Evolutionary conservation across 139 green algal species (phyloP).

Genomic region (Chlamydomonas schloesseri): DNA sequence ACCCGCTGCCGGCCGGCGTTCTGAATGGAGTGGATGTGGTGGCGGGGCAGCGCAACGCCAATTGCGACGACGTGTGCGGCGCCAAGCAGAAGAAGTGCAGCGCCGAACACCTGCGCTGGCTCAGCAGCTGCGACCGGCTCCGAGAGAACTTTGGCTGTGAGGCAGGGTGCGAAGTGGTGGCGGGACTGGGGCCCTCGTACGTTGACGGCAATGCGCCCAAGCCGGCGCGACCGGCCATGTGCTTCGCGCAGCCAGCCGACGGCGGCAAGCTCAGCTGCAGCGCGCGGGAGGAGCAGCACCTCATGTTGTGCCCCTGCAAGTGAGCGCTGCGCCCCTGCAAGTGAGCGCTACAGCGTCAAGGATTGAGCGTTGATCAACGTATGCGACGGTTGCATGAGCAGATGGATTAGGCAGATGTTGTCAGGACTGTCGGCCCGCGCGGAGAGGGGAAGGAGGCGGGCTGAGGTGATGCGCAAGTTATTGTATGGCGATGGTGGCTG

Average conservation of each 20-base stretch:
- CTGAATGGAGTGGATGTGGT: conserved; percentile 56
- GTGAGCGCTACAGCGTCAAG: too few species aligned
- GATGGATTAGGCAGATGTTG: too few species aligned
- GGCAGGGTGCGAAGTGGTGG: conserved; percentile 47
- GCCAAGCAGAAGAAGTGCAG: conserved; percentile 54
- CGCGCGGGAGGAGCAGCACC: not conserved
- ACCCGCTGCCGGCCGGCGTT: conserved; percentile 56
- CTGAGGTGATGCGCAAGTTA: too few species aligned
- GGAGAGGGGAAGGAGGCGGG: too few species aligned
- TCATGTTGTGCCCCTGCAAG: conserved; percentile 25
- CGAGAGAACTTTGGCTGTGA: conserved; percentile 63
- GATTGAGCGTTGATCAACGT: too few species aligned
- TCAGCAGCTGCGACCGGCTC: conserved; percentile 83
- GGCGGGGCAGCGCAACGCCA: conserved; percentile 43
- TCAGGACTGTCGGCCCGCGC: too few species aligned
- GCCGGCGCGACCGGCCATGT: conserved; percentile 72
- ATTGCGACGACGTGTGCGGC: conserved; percentile 66
- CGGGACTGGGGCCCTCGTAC: conserved; percentile 63
- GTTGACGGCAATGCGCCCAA: conserved; percentile 74
- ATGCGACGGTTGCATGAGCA: too few species aligned
- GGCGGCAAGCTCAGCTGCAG: not conserved
- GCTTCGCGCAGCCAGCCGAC: conserved; percentile 49
- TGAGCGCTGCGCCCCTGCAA: too few species aligned
- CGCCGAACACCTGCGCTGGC: conserved; percentile 49
- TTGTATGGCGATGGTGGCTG: too few species aligned